A percentile compares a stretch with the other conserved stretches of the same genome.
Evolutionary conservation across 495 filamentous ascomycete genomes (phyloP).

Genomic region (Glonium stellatum): DNA sequence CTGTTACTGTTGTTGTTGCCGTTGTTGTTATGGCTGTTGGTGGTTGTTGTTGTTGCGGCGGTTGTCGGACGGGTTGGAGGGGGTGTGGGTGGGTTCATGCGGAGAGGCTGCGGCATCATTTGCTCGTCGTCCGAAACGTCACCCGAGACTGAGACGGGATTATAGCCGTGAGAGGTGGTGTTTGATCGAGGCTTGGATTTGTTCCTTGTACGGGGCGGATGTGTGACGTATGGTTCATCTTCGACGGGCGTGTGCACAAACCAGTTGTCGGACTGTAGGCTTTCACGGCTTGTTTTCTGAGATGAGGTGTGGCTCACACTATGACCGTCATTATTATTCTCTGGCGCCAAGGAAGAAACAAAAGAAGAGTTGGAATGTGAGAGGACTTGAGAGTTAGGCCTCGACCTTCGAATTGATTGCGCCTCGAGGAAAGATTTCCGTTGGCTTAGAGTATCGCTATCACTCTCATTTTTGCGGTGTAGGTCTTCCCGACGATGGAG

Average conservation of each 20-base stretch:
- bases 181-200: conserved; percentile 8
- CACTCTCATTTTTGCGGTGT: conserved; percentile 11
- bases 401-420: conserved; percentile 1
- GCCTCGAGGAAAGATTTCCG: conserved; percentile 19
- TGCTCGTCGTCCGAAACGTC: conserved; percentile 25
- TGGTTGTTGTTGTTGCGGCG: neutral
- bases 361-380: neutral
- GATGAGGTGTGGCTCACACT: neutral
- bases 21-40: conserved; percentile 6
- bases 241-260: conserved; percentile 15
- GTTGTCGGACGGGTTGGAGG: conserved; percentile 9
- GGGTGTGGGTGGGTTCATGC: conserved; percentile 32
- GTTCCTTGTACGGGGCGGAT: neutral
- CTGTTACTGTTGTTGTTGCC: conserved; percentile 3
- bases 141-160: conserved; percentile 8
- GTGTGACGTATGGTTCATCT: conserved; percentile 6
- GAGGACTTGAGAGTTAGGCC: conserved; percentile 1
- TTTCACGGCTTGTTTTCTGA: conserved; percentile 14
- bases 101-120: conserved; percentile 28
- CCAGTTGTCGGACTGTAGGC: conserved; percentile 26
- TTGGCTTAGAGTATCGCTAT: conserved; percentile 22
- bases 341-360: neutral
- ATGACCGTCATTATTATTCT: neutral
- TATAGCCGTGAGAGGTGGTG: conserved; percentile 7
- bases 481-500: conserved; percentile 20